Evolutionary conservation across 106 monocot genomes (phyloP), one percentile per base, ranked within the genome.

Genomic region (Allium fistulosum): DNA sequence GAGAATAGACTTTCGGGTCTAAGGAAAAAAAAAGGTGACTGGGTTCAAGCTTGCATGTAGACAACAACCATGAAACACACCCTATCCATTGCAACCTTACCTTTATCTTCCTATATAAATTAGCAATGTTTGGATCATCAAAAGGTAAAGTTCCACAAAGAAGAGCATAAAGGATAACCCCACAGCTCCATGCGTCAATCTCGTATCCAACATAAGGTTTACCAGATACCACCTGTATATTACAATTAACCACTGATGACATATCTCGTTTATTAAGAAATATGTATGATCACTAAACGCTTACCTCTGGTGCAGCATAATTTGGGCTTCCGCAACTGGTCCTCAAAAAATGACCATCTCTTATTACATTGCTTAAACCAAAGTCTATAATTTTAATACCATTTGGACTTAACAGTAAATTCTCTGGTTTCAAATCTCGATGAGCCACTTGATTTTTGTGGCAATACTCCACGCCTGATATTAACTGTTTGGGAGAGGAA

Each of bases 381-480:
- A 73, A 73, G 50, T 73, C 73, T n/a, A 17, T 62, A 73, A 73
- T 73, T 63, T 73, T 73, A 17, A 73, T 48, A 16, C 65, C 57
- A 9, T 73, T 53, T 52, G 63, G 46, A 65, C 65, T 65, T 62
- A 73, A 57, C 63, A 73, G 26, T 28, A 73, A 73, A 48, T 73
- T 73, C 55, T 73, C 73, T 47, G 73, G 73, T 48, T 73, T 72
- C 15, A 72, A 14, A 72, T 72, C 72, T 27, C 72, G 72, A 72
- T 72, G 72, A 17, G 63, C 72, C 8, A 73, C 64, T 62, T 28
- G 26, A 48, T 73, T 63, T 48, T 57, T 63, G 53, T 73, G 73
- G 55, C 73, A 73, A 47, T 73, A 73, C 62, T 73, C 73, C 46
- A 73, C 47, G 14, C 63, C 73, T 11, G 65, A 63, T 47, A 73